These are phyloP conservation scores for Rhododendron vialii DNA, from an alignment of 148 eudicot genomes.

Conservation along the genomic window DNA sequence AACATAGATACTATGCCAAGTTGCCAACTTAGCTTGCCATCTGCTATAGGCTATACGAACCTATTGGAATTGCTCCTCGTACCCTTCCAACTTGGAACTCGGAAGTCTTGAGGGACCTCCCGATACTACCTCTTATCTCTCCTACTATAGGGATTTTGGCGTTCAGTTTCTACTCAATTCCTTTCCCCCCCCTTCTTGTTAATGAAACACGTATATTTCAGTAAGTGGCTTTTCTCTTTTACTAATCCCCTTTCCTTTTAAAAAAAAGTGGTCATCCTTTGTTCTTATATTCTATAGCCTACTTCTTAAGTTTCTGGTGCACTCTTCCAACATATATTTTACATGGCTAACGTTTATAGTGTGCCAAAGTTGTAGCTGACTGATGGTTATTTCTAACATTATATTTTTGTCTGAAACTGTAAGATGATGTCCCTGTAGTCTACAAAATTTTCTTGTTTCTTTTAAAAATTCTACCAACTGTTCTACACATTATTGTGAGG, in stretches of 20 bases:
- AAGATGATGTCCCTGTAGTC: background rate
- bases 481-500: background rate
- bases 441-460: background rate
- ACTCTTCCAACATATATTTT: background rate
- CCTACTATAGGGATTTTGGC: background rate
- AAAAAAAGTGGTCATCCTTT: no score
- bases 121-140: background rate
- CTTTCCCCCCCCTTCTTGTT: no score
- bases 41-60: background rate
- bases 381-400: no score
- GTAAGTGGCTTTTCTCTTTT: no score
- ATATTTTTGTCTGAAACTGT: background rate
- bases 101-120: background rate
- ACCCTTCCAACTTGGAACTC: background rate
- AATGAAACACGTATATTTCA: no score
- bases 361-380: background rate
- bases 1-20: background rate
- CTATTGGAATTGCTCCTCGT: background rate
- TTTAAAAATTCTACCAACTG: background rate
- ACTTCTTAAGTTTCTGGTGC: background rate
- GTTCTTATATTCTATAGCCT: no score
- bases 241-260: no score
- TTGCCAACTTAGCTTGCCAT: background rate
- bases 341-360: background rate
- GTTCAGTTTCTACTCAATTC: background rate